Conservation (phyloP, 108 stramenopile species). For the Halocafeteria seosinensis region DNA sequence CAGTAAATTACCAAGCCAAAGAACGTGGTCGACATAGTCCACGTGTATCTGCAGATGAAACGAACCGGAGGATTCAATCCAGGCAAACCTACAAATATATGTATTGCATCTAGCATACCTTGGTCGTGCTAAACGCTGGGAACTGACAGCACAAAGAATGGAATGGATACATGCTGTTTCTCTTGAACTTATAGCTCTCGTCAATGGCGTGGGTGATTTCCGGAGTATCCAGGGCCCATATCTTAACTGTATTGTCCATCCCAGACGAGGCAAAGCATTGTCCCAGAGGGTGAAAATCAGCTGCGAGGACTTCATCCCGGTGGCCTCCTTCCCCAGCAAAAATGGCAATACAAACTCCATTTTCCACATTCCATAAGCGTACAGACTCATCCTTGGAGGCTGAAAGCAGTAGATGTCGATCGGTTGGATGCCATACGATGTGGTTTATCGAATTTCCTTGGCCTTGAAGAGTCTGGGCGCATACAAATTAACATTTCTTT, state of each 20-base stretch:
- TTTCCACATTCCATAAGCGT: constrained; percentile 59
- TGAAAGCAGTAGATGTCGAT: constrained; percentile 43
- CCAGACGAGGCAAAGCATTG: constrained; percentile 44
- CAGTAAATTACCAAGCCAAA: constrained; percentile 53
- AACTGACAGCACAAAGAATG: constrained; percentile 32
- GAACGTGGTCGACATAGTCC: constrained; percentile 58
- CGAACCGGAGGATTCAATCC: too few relatives aligned
- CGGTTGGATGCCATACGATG: constrained; percentile 26
- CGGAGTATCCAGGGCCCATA: constrained; percentile 40
- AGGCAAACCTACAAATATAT: too few relatives aligned
- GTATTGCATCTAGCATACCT: too few relatives aligned
- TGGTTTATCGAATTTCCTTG: constrained; percentile 53
- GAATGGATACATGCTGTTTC: neutral
- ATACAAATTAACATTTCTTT: too few relatives aligned
- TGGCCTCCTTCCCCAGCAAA: constrained; percentile 63
- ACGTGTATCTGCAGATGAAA: too few relatives aligned
- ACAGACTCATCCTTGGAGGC: constrained; percentile 58
- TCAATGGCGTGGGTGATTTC: constrained; percentile 4
- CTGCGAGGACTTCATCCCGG: constrained; percentile 40
- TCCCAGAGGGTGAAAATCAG: constrained; percentile 54
- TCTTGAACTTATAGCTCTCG: neutral
- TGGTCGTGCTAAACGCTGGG: constrained; percentile 44
- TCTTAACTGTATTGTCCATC: constrained; percentile 52
- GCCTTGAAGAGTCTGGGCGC: constrained; percentile 13
- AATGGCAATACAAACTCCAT: constrained; percentile 44